These are phyloP conservation scores for Talaromyces sp. DNA, from an alignment of 2,329 filamentous ascomycete genomes.

Conservation along the genomic window DNA sequence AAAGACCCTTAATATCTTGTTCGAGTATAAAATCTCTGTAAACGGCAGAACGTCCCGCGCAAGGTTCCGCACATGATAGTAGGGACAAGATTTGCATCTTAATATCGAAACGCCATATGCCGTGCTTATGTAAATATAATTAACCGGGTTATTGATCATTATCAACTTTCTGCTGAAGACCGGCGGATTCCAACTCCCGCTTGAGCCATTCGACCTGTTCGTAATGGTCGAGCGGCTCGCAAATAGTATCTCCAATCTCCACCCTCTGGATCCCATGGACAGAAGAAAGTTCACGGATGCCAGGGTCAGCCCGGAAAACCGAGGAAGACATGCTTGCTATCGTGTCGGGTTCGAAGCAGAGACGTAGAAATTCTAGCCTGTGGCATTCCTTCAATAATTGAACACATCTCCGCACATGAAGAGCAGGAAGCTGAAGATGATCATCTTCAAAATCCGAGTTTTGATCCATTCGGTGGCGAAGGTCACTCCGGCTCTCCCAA, in stretches of 20 bases:
- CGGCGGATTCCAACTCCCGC: not conserved
- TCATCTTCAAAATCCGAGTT: not conserved
- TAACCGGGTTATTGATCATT: not conserved
- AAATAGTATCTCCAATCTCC: not conserved
- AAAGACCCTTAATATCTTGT: too few relatives aligned
- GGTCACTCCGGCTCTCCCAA: not conserved
- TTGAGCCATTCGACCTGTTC: not conserved
- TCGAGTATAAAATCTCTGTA: too few relatives aligned
- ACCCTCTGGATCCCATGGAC: not conserved
- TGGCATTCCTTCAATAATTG: not conserved
- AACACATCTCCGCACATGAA: conserved; percentile 1
- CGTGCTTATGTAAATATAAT: too few relatives aligned
- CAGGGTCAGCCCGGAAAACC: not conserved
- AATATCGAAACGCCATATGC: too few relatives aligned
- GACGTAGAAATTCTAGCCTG: not conserved
- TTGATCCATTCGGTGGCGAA: not conserved
- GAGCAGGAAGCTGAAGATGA: not conserved
- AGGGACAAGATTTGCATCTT: too few relatives aligned
- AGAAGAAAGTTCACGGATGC: conserved; percentile 1
- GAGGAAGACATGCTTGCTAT: not conserved
- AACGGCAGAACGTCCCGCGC: too few relatives aligned
- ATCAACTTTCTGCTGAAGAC: not conserved
- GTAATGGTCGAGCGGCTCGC: not conserved
- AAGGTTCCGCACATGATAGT: too few relatives aligned
- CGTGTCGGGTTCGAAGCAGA: not conserved